Evolutionary conservation across 306 rosid genomes (phyloP), one percentile per base, ranked within the genome.

Genomic region (Acacia crassicarpa): DNA sequence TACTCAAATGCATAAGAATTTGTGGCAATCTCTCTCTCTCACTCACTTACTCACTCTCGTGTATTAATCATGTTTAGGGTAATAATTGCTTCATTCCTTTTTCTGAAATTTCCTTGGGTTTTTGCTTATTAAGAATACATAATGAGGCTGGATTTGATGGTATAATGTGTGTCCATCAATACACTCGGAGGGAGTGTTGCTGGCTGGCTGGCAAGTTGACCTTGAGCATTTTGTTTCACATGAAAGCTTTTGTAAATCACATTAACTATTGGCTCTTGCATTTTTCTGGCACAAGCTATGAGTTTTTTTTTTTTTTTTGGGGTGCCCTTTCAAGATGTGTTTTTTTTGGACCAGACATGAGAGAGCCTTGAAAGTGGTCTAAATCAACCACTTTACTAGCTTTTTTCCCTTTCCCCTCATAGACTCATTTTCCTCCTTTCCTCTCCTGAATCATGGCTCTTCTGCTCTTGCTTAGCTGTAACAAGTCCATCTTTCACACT

Each of bases 381-480:
- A 84, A 84, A 86, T 86, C 91, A 85, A 85, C 75, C 67, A 11
- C 88, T 87, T 86, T 88, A 54, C 80, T 80, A 72, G 72, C 80
- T 74, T 58, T 71, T 44, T 73, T 76, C 79, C 65, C 78, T 85
- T 67, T 69, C 17, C 66, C 80, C 79, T 65, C 17, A 72, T 87
- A 79, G 81, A 75, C 83, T 78, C 48, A 75, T 84, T 43, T 70
- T 14, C 17, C 88, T 88, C 86, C 88, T 88, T 90, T 94, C 93
- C 90, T 86, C 92, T 80, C 91, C 91, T 85, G 84, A 89, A 94
- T 92, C 90, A 94, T 93, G 88, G 78, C 86, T 81, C 49, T 61
- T 83, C 92, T 84, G 88, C 85, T 80, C 76, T 86, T 83, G 78
- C 92, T 89, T 87, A 94, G 91, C 96, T 94, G 94, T 87, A 83